Conservation (phyloP, 345 rosid genomes). For the Linum lewisii region DNA sequence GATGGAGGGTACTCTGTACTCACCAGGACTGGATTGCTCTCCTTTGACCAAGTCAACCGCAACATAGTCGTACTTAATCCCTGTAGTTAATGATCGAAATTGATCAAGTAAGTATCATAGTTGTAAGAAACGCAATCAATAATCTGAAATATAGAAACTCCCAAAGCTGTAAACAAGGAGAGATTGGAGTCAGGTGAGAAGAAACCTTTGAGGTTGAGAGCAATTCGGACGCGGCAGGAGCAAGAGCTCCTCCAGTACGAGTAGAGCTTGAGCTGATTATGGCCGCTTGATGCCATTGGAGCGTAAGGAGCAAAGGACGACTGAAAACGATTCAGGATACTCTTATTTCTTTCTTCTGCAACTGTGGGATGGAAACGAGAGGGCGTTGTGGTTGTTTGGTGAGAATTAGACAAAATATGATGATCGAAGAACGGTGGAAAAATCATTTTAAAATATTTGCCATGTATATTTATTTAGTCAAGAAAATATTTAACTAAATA, state of each 20-base stretch:
- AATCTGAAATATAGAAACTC: background rate
- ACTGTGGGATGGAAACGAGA: no score
- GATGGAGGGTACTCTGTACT: background rate
- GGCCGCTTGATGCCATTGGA: no score
- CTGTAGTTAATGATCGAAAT: slow-evolving; percentile 21
- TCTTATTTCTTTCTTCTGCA: no score
- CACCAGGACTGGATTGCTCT: slow-evolving; percentile 61
- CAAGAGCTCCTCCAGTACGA: slow-evolving; percentile 77
- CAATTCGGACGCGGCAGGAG: slow-evolving; percentile 62
- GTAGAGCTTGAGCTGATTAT: slow-evolving; percentile 37
- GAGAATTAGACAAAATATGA: no score
- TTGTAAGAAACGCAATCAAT: background rate
- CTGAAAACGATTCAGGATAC: no score
- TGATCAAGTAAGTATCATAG: background rate
- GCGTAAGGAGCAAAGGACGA: no score
- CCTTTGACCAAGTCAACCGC: slow-evolving; percentile 48
- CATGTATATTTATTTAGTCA: no score
- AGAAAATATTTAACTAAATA: no score
- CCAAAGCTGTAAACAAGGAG: background rate
- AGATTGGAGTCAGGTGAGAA: background rate
- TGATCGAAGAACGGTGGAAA: no score
- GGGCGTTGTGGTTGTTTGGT: no score
- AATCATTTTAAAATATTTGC: no score
- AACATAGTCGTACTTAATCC: slow-evolving; percentile 53
- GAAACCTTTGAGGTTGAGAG: slow-evolving; percentile 66